Evolutionary conservation across 2,329 filamentous ascomycete genomes (phyloP).

Genomic region (Zymoseptoria tritici): DNA sequence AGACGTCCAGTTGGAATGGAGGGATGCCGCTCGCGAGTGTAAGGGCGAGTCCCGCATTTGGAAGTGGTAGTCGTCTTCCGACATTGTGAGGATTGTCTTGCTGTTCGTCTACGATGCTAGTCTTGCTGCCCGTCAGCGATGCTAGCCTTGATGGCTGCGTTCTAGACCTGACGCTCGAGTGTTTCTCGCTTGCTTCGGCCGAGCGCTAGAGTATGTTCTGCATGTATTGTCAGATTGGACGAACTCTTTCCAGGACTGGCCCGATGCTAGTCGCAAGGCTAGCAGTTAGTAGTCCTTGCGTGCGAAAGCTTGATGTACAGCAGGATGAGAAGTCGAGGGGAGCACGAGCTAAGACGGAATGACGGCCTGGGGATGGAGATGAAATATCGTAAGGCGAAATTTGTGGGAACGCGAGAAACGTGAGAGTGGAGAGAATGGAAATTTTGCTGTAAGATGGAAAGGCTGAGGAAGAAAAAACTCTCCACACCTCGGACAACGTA

Average conservation of each 20-base stretch:
- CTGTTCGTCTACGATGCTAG: not conserved
- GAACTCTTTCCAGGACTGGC: not conserved
- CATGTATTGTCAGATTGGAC: not conserved
- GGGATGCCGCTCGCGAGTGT: constrained; percentile 12
- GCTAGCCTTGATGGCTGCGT: not conserved
- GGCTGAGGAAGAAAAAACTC: not conserved
- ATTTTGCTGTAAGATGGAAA: not conserved
- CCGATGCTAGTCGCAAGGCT: not conserved
- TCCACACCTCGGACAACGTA: not conserved
- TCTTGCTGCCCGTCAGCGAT: constrained; percentile 4
- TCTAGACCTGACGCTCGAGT: not conserved
- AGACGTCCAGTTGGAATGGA: constrained; percentile 10
- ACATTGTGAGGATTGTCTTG: not conserved
- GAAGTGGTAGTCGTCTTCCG: constrained; percentile 10
- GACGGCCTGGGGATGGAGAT: not conserved
- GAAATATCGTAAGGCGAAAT: not conserved
- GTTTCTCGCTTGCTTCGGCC: not conserved
- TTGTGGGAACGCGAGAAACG: not conserved
- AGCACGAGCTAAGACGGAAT: not conserved
- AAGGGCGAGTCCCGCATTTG: constrained; percentile 12
- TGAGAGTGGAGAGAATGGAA: not conserved
- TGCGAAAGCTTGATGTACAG: not conserved
- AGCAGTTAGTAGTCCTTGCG: not conserved
- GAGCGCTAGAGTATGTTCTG: not conserved
- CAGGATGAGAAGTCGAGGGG: not conserved